Conservation (phyloP, 352 stramenopile genomes). For the Globisporangium nunn region DNA sequence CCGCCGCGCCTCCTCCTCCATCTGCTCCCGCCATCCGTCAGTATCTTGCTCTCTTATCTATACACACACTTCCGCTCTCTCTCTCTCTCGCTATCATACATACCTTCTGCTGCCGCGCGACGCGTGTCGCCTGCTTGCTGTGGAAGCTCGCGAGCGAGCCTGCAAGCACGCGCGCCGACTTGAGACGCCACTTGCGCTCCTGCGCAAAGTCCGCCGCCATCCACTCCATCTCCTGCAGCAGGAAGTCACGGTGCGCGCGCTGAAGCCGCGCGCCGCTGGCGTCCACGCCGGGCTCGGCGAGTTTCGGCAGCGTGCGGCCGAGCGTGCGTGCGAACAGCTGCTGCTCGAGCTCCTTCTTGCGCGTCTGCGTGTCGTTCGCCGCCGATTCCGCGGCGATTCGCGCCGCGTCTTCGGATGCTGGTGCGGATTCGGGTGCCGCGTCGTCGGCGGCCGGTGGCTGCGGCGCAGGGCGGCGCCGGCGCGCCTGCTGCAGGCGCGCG, state of each 20-base stretch:
- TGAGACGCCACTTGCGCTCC: conserved; percentile 83
- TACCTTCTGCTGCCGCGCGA: conserved; percentile 32
- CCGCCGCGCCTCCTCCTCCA: conserved; percentile 33
- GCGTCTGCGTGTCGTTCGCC: conserved; percentile 24
- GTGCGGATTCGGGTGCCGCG: not conserved
- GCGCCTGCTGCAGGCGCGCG: conserved; percentile 60
- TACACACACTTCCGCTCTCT: not conserved
- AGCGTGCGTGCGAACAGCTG: conserved; percentile 39
- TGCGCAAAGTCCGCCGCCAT: conserved; percentile 91
- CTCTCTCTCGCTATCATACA: not conserved
- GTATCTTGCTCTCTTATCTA: not conserved
- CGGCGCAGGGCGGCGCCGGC: conserved; percentile 11
- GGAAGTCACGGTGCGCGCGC: conserved; percentile 58
- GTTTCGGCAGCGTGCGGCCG: conserved; percentile 28
- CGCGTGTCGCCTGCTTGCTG: conserved; percentile 31
- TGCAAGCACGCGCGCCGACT: conserved; percentile 64
- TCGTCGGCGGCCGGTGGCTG: not conserved
- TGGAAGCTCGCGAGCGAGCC: conserved; percentile 55
- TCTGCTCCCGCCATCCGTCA: conserved; percentile 7
- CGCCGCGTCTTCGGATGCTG: not conserved
- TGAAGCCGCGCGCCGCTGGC: conserved; percentile 27
- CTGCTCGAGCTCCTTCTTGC: conserved; percentile 20
- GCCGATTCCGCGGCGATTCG: not conserved
- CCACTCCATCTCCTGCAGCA: conserved; percentile 88
- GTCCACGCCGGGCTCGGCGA: conserved; percentile 30